A percentile compares a stretch with the other conserved stretches of the same genome.
phyloP scores from a whole-genome alignment of 2,329 filamentous ascomycete genomes.

The Magnaporthiopsis rhizophila region DNA sequence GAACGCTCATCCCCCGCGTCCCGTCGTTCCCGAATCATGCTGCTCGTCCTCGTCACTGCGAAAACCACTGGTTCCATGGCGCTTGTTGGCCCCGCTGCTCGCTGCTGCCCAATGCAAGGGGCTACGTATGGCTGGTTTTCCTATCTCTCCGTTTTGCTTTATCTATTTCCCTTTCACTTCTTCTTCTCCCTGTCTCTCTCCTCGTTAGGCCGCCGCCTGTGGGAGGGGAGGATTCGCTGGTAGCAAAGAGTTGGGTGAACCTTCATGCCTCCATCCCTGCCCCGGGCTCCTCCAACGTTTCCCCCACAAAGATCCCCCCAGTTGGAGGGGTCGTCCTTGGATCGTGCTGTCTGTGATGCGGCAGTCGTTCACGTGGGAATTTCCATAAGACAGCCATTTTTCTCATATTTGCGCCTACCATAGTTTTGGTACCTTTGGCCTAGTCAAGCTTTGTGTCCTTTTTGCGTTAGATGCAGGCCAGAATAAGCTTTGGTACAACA shows the following conservation, averaged over 20 bases:
- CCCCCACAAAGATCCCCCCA: background rate
- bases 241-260: background rate
- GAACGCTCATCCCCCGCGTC: constrained; percentile 9
- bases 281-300: background rate
- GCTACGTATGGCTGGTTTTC: background rate
- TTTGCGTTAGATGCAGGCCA: background rate
- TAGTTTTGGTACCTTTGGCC: too few relatives aligned
- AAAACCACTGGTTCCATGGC: background rate
- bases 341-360: background rate
- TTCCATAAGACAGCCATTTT: too few relatives aligned
- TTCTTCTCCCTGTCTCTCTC: background rate
- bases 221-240: background rate
- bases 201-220: background rate
- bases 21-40: background rate
- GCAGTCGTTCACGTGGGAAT: background rate
- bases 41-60: background rate
- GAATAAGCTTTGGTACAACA: background rate
- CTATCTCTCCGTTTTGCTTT: background rate
- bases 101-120: background rate
- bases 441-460: background rate
- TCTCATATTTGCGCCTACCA: background rate
- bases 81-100: background rate
- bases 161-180: background rate
- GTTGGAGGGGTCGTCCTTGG: background rate
- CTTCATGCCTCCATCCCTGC: background rate